Evolutionary conservation across 495 filamentous ascomycete species (phyloP).

Genomic region (Neurospora cerealis): DNA sequence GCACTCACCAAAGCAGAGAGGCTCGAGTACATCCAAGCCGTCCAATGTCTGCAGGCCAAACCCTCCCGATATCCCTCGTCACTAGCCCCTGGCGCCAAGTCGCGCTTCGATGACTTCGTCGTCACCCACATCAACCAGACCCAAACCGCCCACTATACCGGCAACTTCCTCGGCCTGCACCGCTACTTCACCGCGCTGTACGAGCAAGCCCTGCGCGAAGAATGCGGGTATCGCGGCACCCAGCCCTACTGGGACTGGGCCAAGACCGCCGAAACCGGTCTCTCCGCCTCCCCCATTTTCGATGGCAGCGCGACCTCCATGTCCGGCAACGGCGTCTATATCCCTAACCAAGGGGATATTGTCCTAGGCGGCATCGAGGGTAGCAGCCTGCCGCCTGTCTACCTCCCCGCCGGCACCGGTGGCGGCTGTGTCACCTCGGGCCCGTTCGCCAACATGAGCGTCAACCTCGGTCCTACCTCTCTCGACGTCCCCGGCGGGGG

Average conservation of each 20-base stretch:
- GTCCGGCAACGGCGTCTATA: conserved; percentile 47
- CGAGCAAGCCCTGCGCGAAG: conserved; percentile 57
- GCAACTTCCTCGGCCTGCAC: conserved; percentile 63
- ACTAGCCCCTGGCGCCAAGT: conserved; percentile 23
- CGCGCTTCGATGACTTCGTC: conserved; percentile 61
- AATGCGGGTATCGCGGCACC: conserved; percentile 59
- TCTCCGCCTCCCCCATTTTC: conserved; percentile 49
- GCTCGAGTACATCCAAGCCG: conserved; percentile 50
- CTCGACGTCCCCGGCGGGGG: conserved; percentile 4
- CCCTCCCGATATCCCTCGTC: conserved; percentile 37
- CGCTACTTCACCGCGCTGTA: conserved; percentile 54
- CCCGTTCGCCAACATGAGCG: conserved; percentile 42
- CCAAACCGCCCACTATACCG: conserved; percentile 49
- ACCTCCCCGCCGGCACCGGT: conserved; percentile 42
- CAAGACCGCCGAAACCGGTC: conserved; percentile 29
- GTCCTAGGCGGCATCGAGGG: conserved; percentile 15
- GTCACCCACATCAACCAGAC: conserved; percentile 59
- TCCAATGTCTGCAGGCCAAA: conserved; percentile 49
- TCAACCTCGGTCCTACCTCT: conserved; percentile 46
- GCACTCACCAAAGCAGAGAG: conserved; percentile 37
- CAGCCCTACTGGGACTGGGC: conserved; percentile 62
- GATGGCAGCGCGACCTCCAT: conserved; percentile 48
- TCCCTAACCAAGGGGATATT: conserved; percentile 23
- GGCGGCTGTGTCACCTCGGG: conserved; percentile 55
- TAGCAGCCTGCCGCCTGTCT: conserved; percentile 8